Base-by-base conservation (phyloP, 345 rosid genomes). In the Eucalyptus sideroxylon region DNA sequence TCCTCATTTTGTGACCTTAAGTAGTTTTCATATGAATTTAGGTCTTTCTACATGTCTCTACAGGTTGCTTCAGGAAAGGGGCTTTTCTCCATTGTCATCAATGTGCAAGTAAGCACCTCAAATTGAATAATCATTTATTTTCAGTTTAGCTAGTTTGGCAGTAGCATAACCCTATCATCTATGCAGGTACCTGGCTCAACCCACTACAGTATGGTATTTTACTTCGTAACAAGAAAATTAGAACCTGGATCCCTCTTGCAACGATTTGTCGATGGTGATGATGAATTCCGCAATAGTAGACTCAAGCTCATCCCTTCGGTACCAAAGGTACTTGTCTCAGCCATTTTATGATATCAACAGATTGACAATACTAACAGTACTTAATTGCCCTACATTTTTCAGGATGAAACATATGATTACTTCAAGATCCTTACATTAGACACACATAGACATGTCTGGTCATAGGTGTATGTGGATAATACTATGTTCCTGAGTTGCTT, bases 121-220 rank as follows among this genome's bases (percentile, higher is more conserved):
- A 77, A 37, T 77, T 37, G 83, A 44, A 77, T 37, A 23, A 37
- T 77, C 83, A 77, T 77, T 77, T 77, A 40, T 77, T 77, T 77
- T 77, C 9, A 26, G 87, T 50, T 50, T 47, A 86, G 62, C 31
- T 53, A 87, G 50, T 67, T 87, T 16, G 34, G 77, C 45, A 59
- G 24, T 87, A 23, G 44, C 50, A 45, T 88, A 56, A 72, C 62
- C 42, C 30, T 31, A 14, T 44, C n/a, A 50, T 82, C 59, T 49
- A 47, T 47, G 49, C 93, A 97, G 99, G 99, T 98, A 89, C 99
- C 99, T 88, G 99, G 94, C 89, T 96, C 99, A 91, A 98, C 97
- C 87, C 99, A 96, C 92, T 97, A 97, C 91, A 97, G 99, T 93
- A 97, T 98, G 99, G 98, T 97, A 83, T 96, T 98, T 89, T 98